Evolutionary conservation across 2,329 filamentous ascomycete genomes (phyloP).

Genomic region (Xylaria sp.): DNA sequence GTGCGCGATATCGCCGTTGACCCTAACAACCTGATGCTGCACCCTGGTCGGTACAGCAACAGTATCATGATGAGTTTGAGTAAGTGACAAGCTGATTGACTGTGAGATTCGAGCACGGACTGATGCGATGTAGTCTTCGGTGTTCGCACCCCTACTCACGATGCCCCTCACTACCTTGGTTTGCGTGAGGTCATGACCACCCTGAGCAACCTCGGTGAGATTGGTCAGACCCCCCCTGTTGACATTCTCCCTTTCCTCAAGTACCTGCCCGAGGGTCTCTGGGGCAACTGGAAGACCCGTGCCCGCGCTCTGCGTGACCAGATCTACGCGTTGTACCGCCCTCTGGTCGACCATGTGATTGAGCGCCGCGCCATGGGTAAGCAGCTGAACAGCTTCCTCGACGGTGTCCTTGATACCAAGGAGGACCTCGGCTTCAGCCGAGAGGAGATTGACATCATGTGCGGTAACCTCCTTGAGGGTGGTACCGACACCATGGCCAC

Average conservation of each 20-base stretch:
- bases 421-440: constrained; percentile 28
- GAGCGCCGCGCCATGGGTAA: not conserved
- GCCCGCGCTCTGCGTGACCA: not conserved
- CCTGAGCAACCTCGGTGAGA: not conserved
- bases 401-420: constrained; percentile 16
- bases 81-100: not conserved
- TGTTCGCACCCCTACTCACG: not conserved
- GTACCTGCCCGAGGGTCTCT: constrained; percentile 7
- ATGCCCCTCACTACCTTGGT: constrained; percentile 4
- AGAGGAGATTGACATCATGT: constrained; percentile 35
- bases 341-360: not conserved
- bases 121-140: constrained; percentile 2
- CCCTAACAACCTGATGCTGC: constrained; percentile 4
- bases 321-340: not conserved
- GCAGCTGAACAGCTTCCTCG: constrained; percentile 7
- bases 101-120: not conserved
- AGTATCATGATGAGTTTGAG: constrained; percentile 9
- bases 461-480: constrained; percentile 29
- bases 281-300: constrained; percentile 9
- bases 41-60: constrained; percentile 6
- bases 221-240: constrained; percentile 14
- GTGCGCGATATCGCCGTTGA: not conserved
- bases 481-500: constrained; percentile 34
- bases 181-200: not conserved
- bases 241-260: constrained; percentile 17